A percentile compares a stretch with the other conserved stretches of the same genome.
Evolutionary conservation across 345 rosid genomes (phyloP).

Genomic region (Bruguiera sexangula): DNA sequence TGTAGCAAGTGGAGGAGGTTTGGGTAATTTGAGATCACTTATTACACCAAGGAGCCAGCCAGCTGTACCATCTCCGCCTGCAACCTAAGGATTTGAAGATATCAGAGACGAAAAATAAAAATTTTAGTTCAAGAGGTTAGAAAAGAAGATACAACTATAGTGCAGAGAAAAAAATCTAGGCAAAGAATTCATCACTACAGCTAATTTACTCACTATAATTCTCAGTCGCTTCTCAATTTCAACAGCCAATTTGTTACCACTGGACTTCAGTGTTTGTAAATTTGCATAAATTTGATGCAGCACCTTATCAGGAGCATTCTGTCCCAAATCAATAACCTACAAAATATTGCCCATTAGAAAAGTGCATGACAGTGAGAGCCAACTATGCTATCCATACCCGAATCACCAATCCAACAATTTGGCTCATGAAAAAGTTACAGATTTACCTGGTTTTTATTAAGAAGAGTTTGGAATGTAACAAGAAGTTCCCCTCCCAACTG

Average conservation of each 20-base stretch:
- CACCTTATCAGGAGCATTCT: slow-evolving; percentile 50
- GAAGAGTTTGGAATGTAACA: slow-evolving; percentile 47
- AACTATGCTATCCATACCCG: too few species aligned
- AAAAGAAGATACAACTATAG: too few species aligned
- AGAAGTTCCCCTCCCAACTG: slow-evolving; percentile 67
- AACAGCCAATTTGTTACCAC: slow-evolving; percentile 52
- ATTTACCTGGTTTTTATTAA: slow-evolving; percentile 52
- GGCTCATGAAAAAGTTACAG: background rate
- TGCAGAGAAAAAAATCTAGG: background rate
- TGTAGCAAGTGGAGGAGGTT: slow-evolving; percentile 62
- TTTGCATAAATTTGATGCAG: slow-evolving; percentile 44
- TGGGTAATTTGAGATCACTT: slow-evolving; percentile 65
- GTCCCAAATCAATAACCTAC: slow-evolving; percentile 62
- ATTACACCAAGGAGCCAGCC: slow-evolving; percentile 76
- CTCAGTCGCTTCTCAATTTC: slow-evolving; percentile 48
- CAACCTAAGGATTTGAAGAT: slow-evolving; percentile 43
- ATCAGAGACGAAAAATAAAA: slow-evolving; percentile 10
- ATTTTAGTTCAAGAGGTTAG: too few species aligned
- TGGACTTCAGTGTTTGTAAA: slow-evolving; percentile 33
- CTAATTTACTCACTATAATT: slow-evolving; percentile 51
- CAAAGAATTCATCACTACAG: background rate
- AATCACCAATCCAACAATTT: background rate
- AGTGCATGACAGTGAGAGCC: too few species aligned
- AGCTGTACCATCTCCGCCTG: slow-evolving; percentile 80
- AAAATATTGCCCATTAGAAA: background rate